Evolutionary conservation across 192 early-diverging fungal species (phyloP), one percentile per base, ranked within the genome.

Genomic region (Dissophora ornata): DNA sequence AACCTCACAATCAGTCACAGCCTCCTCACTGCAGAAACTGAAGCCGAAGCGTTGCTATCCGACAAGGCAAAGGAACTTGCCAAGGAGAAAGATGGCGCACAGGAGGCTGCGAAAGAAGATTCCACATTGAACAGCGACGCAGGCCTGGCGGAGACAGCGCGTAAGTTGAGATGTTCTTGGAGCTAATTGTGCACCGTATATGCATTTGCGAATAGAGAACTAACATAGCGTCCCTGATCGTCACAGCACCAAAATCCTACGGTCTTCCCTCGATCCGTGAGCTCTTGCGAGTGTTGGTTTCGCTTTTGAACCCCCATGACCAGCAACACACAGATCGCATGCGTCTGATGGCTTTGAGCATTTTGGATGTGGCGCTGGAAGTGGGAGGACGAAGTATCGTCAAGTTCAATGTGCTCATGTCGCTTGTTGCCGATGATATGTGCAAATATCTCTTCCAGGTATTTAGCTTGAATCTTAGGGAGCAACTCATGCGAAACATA

Each of bases 281-380:
- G 80, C 85, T 97, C 13, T 71, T 97, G 15, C 89, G 97, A 0
- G 97, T 97, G 0, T 83, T 99, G 5, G 91, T 95, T 21, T 92
- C 93, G 6, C 81, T 99, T 10, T 84, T 95, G 26, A 95, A 99
- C 79, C 96, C 96, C 13, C 87, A 89, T 22, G 94, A 98, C 58
- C 82, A 91, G 62, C 90, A 93, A 58, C 96, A 98, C 80, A 97
- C 95, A 0, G 97, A 99, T 77, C 90, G 94, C 0, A 92, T 98
- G 87, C 86, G 97, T 15, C 79, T 96, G 34, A 86, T 98, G 81
- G 94, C 96, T 15, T 83, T 99, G 21, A 88, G 90, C n/a, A 90
- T 97, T 26, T 81, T 97, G 59, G 89, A 92, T 69, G 87, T 90
- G 1, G 96, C 91, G 1, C 83, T 99, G 60, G 96, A 98, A 75